Conservation (phyloP, 106 monocot species). For the Chionographis japonica region DNA sequence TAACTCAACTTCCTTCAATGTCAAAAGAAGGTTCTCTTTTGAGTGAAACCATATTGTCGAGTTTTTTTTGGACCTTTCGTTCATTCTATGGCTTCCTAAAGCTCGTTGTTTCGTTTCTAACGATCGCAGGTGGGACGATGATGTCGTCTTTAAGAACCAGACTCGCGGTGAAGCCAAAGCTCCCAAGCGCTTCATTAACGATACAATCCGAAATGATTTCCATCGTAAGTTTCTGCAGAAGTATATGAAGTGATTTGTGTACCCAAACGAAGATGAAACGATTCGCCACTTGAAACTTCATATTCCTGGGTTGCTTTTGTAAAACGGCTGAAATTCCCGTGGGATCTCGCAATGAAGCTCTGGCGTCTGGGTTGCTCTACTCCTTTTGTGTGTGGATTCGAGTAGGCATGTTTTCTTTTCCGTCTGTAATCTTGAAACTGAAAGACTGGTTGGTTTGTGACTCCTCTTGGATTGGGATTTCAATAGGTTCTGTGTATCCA, state of each 20-base stretch:
- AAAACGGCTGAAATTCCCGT: too few relatives aligned
- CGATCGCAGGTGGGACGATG: slow-evolving; percentile 86
- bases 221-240: slow-evolving; percentile 93
- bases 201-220: slow-evolving; percentile 92
- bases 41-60: not conserved
- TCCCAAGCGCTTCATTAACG: slow-evolving; percentile 90
- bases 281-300: too few relatives aligned
- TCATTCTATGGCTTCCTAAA: not conserved
- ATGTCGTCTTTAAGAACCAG: slow-evolving; percentile 96
- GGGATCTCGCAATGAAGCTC: too few relatives aligned
- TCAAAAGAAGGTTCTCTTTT: slow-evolving; percentile 68
- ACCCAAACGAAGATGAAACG: too few relatives aligned
- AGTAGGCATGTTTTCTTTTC: too few relatives aligned
- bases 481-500: too few relatives aligned
- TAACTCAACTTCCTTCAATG: slow-evolving; percentile 66
- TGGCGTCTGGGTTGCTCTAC: too few relatives aligned
- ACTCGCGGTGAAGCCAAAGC: slow-evolving; percentile 83
- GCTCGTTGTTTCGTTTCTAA: not conserved
- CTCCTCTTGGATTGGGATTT: too few relatives aligned
- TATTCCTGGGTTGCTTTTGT: too few relatives aligned
- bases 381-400: too few relatives aligned
- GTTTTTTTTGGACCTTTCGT: not conserved
- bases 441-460: too few relatives aligned
- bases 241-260: slow-evolving; percentile 78
- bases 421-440: too few relatives aligned